Conservation (phyloP, 805 yeast genomes). For the Hemisphaericaspora nanyangensis region DNA sequence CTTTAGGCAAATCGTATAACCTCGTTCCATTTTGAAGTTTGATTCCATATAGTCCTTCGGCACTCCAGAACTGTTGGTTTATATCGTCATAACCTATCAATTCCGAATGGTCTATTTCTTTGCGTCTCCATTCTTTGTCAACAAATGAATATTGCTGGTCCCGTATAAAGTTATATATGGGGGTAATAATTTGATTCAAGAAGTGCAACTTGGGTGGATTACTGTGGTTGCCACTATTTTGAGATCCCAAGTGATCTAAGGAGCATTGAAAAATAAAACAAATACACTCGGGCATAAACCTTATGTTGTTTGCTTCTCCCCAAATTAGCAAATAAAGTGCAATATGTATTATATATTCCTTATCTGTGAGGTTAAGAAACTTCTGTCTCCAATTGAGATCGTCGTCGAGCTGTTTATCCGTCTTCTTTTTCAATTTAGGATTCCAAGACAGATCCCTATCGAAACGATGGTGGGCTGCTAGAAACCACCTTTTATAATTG, state of each 20-base stretch:
- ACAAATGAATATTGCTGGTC: conserved; percentile 60
- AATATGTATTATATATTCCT: conserved; percentile 61
- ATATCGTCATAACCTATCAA: conserved; percentile 57
- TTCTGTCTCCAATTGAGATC: conserved; percentile 59
- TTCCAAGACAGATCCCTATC: conserved; percentile 55
- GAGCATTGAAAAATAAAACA: conserved; percentile 30
- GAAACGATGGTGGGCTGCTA: conserved; percentile 75
- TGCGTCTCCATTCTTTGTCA: conserved; percentile 52
- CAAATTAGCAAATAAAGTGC: conserved; percentile 62
- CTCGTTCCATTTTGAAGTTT: conserved; percentile 27
- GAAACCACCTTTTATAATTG: conserved; percentile 88
- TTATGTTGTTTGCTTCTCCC: conserved; percentile 73
- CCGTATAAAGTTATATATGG: conserved; percentile 55
- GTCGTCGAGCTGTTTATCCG: conserved; percentile 25
- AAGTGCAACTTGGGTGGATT: conserved; percentile 18
- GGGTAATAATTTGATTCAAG: conserved; percentile 41
- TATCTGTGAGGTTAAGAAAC: conserved; percentile 52
- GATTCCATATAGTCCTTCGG: conserved; percentile 30
- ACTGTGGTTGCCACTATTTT: neutral
- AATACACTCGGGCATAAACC: conserved; percentile 45
- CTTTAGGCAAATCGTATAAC: conserved; percentile 23
- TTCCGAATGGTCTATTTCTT: conserved; percentile 65
- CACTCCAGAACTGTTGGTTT: conserved; percentile 50
- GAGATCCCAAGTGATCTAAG: conserved; percentile 1
- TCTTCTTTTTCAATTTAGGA: conserved; percentile 22